A percentile compares a stretch with the other conserved stretches of the same genome.
phyloP scores from a whole-genome alignment of 2,329 filamentous ascomycete genomes.

The Seiridium unicorne region DNA sequence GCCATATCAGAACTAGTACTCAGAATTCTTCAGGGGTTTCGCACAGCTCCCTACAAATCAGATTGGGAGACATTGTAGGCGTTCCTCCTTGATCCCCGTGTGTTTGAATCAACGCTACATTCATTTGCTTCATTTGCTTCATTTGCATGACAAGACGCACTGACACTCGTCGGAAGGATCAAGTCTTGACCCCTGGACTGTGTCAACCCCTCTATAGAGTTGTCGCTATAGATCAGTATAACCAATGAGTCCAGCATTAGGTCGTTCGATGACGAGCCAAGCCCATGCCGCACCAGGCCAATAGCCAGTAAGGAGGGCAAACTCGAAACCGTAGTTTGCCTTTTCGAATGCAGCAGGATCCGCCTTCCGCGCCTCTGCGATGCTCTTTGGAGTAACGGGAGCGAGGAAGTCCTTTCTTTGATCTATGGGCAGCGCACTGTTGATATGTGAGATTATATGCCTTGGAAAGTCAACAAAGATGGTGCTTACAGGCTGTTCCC shows the following conservation, averaged over 20 bases:
- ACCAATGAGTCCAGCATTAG: not conserved
- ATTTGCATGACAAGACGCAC: no score
- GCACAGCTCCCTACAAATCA: no score
- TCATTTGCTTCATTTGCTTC: no score
- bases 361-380: not conserved
- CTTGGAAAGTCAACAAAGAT: not conserved
- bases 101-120: no score
- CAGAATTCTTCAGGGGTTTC: no score
- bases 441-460: not conserved
- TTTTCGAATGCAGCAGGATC: not conserved
- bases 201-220: no score
- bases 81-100: no score
- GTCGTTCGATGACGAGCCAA: not conserved
- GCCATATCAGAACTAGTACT: no score
- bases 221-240: not conserved
- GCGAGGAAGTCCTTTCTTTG: not conserved
- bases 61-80: no score
- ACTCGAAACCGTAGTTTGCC: conserved; percentile 3
- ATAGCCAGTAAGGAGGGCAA: not conserved
- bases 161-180: no score
- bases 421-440: not conserved
- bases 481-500: not conserved
- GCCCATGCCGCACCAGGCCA: not conserved
- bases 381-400: not conserved
- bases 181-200: no score